These are phyloP conservation scores for Colletotrichum sp. DNA, from an alignment of 2,329 filamentous ascomycete genomes.

Conservation along the genomic window DNA sequence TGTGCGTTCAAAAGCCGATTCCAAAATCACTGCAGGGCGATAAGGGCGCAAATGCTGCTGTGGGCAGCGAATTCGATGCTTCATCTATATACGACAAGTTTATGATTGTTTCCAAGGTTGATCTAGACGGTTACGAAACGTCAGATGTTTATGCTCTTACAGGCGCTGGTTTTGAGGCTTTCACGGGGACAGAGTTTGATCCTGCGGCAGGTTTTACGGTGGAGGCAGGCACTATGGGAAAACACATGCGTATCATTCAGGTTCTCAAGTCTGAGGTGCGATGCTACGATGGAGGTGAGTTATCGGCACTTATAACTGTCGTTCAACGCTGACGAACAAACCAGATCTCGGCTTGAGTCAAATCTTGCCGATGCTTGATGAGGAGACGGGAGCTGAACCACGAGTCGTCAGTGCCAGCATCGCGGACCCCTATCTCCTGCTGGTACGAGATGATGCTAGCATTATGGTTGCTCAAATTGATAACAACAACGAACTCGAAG, in stretches of 20 bases:
- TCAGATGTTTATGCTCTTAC: constrained; percentile 81
- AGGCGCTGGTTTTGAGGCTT: constrained; percentile 74
- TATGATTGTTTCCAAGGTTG: constrained; percentile 80
- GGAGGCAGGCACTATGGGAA: constrained; percentile 83
- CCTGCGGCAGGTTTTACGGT: constrained; percentile 86
- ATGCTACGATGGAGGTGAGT: constrained; percentile 87
- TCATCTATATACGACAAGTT: constrained; percentile 76
- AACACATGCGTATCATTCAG: constrained; percentile 82
- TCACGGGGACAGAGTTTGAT: constrained; percentile 89
- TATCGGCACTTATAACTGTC: neutral
- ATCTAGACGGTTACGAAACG: constrained; percentile 72
- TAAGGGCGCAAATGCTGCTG: constrained; percentile 53
- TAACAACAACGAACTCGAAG: constrained; percentile 82
- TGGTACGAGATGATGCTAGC: constrained; percentile 84
- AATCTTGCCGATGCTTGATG: constrained; percentile 91
- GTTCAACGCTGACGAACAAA: neutral
- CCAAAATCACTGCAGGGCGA: constrained; percentile 62
- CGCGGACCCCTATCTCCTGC: constrained; percentile 82
- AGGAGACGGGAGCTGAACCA: constrained; percentile 83
- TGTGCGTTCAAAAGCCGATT: constrained; percentile 72
- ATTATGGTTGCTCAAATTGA: constrained; percentile 82
- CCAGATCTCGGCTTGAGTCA: constrained; percentile 79
- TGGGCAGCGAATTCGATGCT: constrained; percentile 60
- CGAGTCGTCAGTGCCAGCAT: constrained; percentile 83
- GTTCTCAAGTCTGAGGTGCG: constrained; percentile 86